phyloP scores from a whole-genome alignment of 2,329 filamentous ascomycete genomes.

The Claviceps humidiphila region DNA sequence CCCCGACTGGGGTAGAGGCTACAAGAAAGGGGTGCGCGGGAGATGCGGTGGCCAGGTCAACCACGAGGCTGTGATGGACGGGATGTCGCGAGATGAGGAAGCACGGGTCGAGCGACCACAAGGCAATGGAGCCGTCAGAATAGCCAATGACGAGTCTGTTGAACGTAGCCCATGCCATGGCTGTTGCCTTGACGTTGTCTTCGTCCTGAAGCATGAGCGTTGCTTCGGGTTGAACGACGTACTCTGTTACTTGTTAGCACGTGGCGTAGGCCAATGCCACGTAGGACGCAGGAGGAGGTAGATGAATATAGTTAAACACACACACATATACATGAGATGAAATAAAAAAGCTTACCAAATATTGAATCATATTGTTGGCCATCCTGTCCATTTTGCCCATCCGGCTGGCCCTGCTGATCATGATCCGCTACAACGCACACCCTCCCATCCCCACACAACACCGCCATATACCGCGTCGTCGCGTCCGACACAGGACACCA shows the following conservation, averaged over 20 bases:
- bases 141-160: constrained; percentile 44
- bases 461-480: constrained; percentile 27
- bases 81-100: constrained; percentile 36
- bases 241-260: neutral
- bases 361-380: constrained; percentile 11
- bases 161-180: constrained; percentile 40
- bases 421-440: constrained; percentile 31
- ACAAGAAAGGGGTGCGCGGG: constrained; percentile 43
- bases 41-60: constrained; percentile 42
- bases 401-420: constrained; percentile 1
- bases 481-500: constrained; percentile 22
- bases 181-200: constrained; percentile 34
- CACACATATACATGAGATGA: constrained; percentile 8
- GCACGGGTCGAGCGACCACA: constrained; percentile 42
- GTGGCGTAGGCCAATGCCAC: neutral
- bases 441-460: constrained; percentile 37
- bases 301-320: no score
- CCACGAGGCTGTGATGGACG: constrained; percentile 38
- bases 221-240: constrained; percentile 11
- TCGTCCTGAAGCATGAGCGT: constrained; percentile 33
- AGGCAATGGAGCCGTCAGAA: constrained; percentile 39
- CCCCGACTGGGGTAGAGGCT: constrained; percentile 41
- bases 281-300: no score
- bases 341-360: constrained; percentile 25
- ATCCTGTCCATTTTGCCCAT: no score